Percentiles rank a stretch among this genome's conserved stretches.
phyloP scores from a whole-genome alignment of 2,329 filamentous ascomycete species.

The Allantophomopsis cytisporea region DNA sequence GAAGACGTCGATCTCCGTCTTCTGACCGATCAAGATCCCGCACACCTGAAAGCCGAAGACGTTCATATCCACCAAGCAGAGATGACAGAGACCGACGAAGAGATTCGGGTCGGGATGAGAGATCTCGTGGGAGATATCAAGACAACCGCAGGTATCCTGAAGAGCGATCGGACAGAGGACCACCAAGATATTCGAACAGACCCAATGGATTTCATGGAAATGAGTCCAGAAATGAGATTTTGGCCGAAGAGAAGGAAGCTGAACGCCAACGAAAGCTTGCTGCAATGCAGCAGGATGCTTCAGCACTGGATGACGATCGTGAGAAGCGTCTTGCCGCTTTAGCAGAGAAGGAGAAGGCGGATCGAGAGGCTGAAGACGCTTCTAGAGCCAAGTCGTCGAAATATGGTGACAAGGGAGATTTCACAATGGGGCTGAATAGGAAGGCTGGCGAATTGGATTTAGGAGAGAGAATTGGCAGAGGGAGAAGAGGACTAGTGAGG shows the following conservation, averaged over 20 bases:
- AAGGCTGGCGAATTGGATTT: constrained; percentile 38
- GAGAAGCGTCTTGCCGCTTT: constrained; percentile 53
- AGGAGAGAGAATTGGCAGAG: constrained; percentile 35
- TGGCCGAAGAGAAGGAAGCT: constrained; percentile 26
- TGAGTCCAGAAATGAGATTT: constrained; percentile 7
- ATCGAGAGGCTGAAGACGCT: constrained; percentile 52
- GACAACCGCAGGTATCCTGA: constrained; percentile 12
- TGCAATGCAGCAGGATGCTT: constrained; percentile 60
- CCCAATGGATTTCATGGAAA: constrained; percentile 8
- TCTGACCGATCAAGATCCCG: constrained; percentile 11
- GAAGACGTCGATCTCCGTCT: constrained; percentile 23
- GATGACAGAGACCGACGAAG: constrained; percentile 13
- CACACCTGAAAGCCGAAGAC: constrained; percentile 1
- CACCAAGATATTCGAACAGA: too few species aligned
- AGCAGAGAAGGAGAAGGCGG: constrained; percentile 48
- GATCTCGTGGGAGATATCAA: constrained; percentile 8
- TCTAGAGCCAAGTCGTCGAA: constrained; percentile 44
- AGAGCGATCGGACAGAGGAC: constrained; percentile 4
- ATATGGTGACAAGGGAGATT: constrained; percentile 49
- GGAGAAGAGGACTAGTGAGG: constrained; percentile 27
- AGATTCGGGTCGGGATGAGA: constrained; percentile 11
- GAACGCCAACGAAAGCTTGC: constrained; percentile 55
- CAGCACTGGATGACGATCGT: constrained; percentile 57
- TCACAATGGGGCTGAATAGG: constrained; percentile 49
- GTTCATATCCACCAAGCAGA: constrained; percentile 11